A percentile compares a stretch with the other conserved stretches of the same genome.
phyloP scores from a whole-genome alignment of 192 early-diverging fungal species.

The Ambispora gerdemannii region DNA sequence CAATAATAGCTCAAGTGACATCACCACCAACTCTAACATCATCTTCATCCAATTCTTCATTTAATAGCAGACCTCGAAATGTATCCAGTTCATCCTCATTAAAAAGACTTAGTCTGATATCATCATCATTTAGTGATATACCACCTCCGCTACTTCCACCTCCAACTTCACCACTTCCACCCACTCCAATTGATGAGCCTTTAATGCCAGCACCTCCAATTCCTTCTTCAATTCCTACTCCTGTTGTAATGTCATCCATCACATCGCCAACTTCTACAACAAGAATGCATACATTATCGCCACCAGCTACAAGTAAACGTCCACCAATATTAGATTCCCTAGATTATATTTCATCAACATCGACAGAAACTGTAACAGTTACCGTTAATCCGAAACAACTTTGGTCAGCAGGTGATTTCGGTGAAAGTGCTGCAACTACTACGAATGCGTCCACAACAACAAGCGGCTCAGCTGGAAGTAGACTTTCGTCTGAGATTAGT shows the following conservation, averaged over 20 bases:
- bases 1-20: background rate
- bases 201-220: background rate
- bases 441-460: no score
- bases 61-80: no score
- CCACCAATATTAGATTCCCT: background rate
- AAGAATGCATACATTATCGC: background rate
- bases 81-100: no score
- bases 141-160: slow-evolving; percentile 5
- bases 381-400: background rate
- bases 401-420: background rate
- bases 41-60: slow-evolving; percentile 5
- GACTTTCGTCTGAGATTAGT: background rate
- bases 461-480: background rate
- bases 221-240: background rate
- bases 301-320: background rate
- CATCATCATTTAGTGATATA: no score
- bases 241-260: background rate
- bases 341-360: no score
- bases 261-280: background rate
- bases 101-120: no score
- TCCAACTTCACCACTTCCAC: background rate
- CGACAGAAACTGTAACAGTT: background rate
- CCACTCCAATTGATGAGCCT: background rate
- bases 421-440: background rate
- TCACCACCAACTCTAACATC: background rate